phyloP scores from a whole-genome alignment of 2,329 filamentous ascomycete species.

The Botryosphaeria dothidea region DNA sequence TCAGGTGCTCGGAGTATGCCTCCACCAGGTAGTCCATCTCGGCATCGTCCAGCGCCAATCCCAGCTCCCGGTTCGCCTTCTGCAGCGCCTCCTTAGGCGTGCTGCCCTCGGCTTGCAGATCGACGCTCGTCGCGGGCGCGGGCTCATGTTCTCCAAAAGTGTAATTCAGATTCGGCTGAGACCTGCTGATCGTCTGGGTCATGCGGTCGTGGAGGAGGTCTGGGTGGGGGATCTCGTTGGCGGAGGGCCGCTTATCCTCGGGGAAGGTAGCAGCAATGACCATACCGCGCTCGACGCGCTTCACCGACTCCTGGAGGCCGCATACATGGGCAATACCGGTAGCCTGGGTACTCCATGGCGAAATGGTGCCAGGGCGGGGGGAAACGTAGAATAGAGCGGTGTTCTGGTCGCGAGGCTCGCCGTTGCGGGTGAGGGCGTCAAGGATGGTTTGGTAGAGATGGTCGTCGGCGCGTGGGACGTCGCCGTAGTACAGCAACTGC shows the following conservation, averaged over 20 bases:
- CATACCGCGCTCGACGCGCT: slow-evolving; percentile 85
- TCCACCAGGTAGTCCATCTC: slow-evolving; percentile 96
- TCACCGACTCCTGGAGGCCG: slow-evolving; percentile 69
- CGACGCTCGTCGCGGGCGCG: slow-evolving; percentile 70
- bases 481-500: slow-evolving; percentile 63
- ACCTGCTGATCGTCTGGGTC: slow-evolving; percentile 77
- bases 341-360: slow-evolving; percentile 96
- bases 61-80: slow-evolving; percentile 80
- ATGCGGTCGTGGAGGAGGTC: slow-evolving; percentile 89
- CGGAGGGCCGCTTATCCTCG: slow-evolving; percentile 48
- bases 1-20: slow-evolving; percentile 67
- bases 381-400: slow-evolving; percentile 69
- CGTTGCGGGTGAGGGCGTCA: slow-evolving; percentile 51
- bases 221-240: slow-evolving; percentile 58
- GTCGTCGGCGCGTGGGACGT: slow-evolving; percentile 48
- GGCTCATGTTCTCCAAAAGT: slow-evolving; percentile 77
- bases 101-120: slow-evolving; percentile 66
- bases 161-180: slow-evolving; percentile 66
- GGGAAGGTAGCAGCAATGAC: slow-evolving; percentile 66
- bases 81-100: slow-evolving; percentile 72
- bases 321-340: slow-evolving; percentile 93
- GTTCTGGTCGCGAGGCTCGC: slow-evolving; percentile 52
- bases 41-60: slow-evolving; percentile 80
- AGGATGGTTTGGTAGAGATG: slow-evolving; percentile 46
- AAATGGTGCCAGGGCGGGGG: slow-evolving; percentile 79